These are phyloP conservation scores for Penicillium verrucosum DNA, from an alignment of 2,329 filamentous ascomycete species.

Conservation along the genomic window DNA sequence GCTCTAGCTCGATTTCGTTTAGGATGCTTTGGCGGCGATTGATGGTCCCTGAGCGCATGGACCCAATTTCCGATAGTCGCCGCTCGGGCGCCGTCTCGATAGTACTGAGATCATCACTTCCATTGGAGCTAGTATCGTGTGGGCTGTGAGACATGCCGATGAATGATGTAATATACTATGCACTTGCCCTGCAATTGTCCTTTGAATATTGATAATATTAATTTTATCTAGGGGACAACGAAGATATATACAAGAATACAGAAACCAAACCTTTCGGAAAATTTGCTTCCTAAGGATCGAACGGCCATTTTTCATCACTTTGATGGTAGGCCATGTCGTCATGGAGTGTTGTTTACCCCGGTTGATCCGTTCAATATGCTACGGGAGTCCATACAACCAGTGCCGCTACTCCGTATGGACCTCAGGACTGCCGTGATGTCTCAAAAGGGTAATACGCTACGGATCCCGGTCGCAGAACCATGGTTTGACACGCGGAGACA, in stretches of 20 bases:
- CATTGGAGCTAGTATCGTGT: neutral
- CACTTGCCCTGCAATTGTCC: neutral
- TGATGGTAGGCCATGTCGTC: conserved; percentile 8
- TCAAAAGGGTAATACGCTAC: neutral
- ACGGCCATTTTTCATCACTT: neutral
- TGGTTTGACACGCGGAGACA: neutral
- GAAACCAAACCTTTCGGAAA: neutral
- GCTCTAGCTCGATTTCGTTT: conserved; percentile 25
- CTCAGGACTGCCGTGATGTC: neutral
- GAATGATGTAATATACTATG: neutral
- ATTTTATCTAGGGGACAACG: neutral
- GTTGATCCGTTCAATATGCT: conserved; percentile 4
- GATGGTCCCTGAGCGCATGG: conserved; percentile 2
- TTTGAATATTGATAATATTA: neutral
- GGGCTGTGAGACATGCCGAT: conserved; percentile 9
- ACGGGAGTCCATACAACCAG: neutral
- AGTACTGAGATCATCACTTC: conserved; percentile 6
- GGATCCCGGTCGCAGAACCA: neutral
- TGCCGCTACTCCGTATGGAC: neutral
- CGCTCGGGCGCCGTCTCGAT: neutral
- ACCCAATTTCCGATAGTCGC: neutral
- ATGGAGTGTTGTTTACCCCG: conserved; percentile 9
- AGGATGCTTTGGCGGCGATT: conserved; percentile 22
- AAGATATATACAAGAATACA: neutral
- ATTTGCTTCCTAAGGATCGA: neutral